Evolutionary conservation across 78 protist genomes (phyloP).

Genomic region (Dictyostelium capitatum): DNA sequence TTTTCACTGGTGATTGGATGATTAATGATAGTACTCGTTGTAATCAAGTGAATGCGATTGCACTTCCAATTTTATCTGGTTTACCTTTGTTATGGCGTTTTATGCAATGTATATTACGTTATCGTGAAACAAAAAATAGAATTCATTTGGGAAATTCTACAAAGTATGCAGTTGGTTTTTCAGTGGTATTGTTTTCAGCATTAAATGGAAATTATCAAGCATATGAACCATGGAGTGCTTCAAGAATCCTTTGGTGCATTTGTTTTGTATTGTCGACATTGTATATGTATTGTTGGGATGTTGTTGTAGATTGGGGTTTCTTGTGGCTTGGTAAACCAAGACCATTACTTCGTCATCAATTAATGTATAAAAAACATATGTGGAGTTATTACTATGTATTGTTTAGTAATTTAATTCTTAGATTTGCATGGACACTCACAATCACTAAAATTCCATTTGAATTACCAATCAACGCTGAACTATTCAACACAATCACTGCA

Average conservation of each 20-base stretch:
- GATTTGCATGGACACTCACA: conserved; percentile 78
- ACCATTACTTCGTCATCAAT: conserved; percentile 46
- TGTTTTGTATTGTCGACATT: conserved; percentile 60
- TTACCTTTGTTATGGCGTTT: conserved; percentile 68
- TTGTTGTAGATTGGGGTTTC: conserved; percentile 73
- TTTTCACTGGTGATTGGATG: conserved; percentile 74
- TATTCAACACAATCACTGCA: conserved; percentile 46
- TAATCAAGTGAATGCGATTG: conserved; percentile 36
- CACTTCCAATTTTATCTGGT: conserved; percentile 72
- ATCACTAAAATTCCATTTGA: conserved; percentile 47
- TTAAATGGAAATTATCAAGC: conserved; percentile 64
- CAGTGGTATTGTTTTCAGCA: conserved; percentile 65
- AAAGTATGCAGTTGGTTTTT: conserved; percentile 80
- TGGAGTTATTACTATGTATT: conserved; percentile 62
- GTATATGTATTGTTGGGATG: conserved; percentile 81
- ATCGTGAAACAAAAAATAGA: conserved; percentile 19
- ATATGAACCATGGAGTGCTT: conserved; percentile 74
- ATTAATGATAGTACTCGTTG: conserved; percentile 51
- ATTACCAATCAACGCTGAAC: conserved; percentile 55
- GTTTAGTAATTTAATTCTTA: conserved; percentile 47
- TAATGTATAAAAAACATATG: conserved; percentile 53
- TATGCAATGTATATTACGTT: conserved; percentile 60
- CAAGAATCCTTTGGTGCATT: conserved; percentile 67
- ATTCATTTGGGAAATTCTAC: conserved; percentile 59
- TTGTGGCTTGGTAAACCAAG: conserved; percentile 66